Conservation (phyloP, 148 eudicot species). For the Silene uniflora region DNA sequence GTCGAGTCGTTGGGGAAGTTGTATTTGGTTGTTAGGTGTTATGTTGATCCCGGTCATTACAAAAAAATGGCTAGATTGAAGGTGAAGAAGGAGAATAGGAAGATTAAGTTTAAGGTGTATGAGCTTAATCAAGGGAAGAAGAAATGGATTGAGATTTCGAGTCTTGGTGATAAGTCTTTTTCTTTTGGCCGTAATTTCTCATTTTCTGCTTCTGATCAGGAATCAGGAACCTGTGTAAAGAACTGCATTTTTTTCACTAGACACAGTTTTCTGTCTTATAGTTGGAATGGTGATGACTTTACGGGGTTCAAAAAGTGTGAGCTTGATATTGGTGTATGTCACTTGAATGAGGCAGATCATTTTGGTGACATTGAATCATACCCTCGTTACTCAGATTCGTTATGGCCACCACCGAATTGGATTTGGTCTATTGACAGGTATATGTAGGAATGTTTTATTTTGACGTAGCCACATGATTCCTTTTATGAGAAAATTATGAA, state of each 20-base stretch:
- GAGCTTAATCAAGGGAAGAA: background rate
- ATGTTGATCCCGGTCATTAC: too few relatives aligned
- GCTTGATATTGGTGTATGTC: slow-evolving; percentile 4
- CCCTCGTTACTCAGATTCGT: background rate
- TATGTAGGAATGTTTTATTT: too few relatives aligned
- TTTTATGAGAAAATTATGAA: too few relatives aligned
- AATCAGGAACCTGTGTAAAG: background rate
- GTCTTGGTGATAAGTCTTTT: slow-evolving; percentile 15
- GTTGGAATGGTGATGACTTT: background rate
- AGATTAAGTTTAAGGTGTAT: slow-evolving; percentile 8
- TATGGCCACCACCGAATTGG: slow-evolving; percentile 25
- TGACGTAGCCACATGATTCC: too few relatives aligned
- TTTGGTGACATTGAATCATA: background rate
- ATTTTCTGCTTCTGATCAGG: slow-evolving; percentile 2
- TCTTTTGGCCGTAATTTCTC: slow-evolving; percentile 20
- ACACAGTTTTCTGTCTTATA: background rate
- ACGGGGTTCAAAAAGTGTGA: too few relatives aligned
- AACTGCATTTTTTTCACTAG: slow-evolving; percentile 14
- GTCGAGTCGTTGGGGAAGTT: slow-evolving; percentile 13
- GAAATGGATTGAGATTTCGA: slow-evolving; percentile 10
- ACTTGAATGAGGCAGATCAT: background rate
- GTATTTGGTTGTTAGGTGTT: background rate
- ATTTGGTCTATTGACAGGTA: slow-evolving; percentile 17
- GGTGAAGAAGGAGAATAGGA: too few relatives aligned
- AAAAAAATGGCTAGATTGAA: background rate